Conservation (phyloP, 2,329 filamentous ascomycete species). For the Alternaria ethzedia region DNA sequence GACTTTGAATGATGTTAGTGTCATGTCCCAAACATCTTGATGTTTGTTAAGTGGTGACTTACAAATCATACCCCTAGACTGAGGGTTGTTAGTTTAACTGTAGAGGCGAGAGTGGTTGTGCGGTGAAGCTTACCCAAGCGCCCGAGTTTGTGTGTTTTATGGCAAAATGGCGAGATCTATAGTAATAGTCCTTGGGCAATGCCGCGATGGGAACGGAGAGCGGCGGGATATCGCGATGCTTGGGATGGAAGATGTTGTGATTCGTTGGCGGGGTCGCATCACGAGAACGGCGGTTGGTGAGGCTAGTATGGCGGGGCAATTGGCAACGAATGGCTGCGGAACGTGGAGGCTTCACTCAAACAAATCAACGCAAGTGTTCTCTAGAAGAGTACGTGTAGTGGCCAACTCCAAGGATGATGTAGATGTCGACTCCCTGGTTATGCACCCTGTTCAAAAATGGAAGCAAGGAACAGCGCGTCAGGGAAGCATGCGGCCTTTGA, state of each 20-base stretch:
- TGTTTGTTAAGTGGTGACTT: neutral
- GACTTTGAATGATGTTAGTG: neutral
- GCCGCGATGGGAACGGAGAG: too few species aligned
- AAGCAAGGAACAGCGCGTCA: neutral
- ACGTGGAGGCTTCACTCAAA: neutral
- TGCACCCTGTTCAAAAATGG: accelerated
- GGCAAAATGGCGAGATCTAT: neutral
- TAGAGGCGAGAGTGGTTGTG: neutral
- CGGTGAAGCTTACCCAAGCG: conserved; percentile 6
- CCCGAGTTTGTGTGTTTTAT: neutral
- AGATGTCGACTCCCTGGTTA: neutral
- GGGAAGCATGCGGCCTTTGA: neutral
- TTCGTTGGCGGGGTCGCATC: neutral
- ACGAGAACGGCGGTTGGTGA: neutral
- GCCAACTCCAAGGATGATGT: neutral
- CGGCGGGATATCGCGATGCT: too few species aligned
- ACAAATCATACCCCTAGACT: conserved; percentile 11
- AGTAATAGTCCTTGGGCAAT: accelerated
- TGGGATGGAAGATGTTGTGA: neutral
- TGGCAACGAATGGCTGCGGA: neutral
- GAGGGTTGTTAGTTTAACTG: neutral
- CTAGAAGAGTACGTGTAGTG: neutral
- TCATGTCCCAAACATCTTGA: neutral
- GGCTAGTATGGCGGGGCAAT: neutral
- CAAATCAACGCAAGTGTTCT: accelerated